A percentile compares a stretch with the other conserved stretches of the same genome.
Evolutionary conservation across 2,329 filamentous ascomycete species (phyloP).

Genomic region (Aurifilum marmelostoma): DNA sequence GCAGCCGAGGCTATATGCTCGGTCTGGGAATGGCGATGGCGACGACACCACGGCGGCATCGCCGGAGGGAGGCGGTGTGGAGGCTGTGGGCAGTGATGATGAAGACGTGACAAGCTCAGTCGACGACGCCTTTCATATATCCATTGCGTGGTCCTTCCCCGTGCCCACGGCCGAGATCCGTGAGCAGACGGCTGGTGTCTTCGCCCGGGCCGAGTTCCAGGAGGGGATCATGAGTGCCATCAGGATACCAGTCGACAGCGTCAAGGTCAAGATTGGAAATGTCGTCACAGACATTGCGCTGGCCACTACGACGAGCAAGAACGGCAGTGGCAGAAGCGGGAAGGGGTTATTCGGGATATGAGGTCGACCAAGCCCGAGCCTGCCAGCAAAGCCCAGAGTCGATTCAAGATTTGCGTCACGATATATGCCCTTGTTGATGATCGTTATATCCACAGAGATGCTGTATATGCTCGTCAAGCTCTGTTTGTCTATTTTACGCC

Average conservation of each 20-base stretch:
- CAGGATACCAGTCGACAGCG: slow-evolving; percentile 57
- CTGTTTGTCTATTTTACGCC: background rate
- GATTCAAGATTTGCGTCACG: background rate
- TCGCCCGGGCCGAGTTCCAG: slow-evolving; percentile 31
- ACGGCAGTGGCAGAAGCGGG: background rate
- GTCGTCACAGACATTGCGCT: slow-evolving; percentile 58
- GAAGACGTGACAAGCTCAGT: slow-evolving; percentile 29
- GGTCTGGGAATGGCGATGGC: slow-evolving; percentile 19
- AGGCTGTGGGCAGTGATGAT: background rate
- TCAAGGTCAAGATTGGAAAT: slow-evolving; percentile 80
- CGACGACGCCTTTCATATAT: slow-evolving; percentile 75
- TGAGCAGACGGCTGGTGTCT: slow-evolving; percentile 41
- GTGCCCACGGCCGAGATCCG: slow-evolving; percentile 51
- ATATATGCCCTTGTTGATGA: background rate
- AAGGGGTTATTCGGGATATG: slow-evolving; percentile 24
- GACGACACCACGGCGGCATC: background rate
- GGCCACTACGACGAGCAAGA: slow-evolving; percentile 6
- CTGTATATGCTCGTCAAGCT: background rate
- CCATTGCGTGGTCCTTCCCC: slow-evolving; percentile 80
- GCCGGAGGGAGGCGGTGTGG: slow-evolving; percentile 28
- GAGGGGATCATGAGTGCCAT: slow-evolving; percentile 43
- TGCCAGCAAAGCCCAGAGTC: background rate
- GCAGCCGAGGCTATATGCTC: slow-evolving; percentile 72
- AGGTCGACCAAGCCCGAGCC: background rate
- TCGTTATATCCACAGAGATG: background rate